A percentile compares a stretch with the other conserved stretches of the same genome.
Conservation (phyloP, 2,329 filamentous ascomycete species). For the Pseudocercospora cruenta region DNA sequence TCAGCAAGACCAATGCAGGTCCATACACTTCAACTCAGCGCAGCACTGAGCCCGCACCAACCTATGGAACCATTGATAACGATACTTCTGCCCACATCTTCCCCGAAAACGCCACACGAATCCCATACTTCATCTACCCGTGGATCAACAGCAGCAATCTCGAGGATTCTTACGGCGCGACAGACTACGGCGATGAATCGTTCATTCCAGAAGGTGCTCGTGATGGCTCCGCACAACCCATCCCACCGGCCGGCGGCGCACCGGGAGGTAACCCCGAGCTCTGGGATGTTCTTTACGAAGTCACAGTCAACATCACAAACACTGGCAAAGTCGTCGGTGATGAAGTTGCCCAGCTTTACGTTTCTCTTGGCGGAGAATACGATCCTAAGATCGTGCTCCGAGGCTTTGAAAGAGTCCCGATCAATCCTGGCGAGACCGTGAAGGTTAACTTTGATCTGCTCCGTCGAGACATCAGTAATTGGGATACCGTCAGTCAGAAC, state of each 20-base stretch:
- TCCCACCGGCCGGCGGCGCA: conserved; percentile 69
- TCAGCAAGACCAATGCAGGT: conserved; percentile 53
- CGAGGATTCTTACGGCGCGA: conserved; percentile 59
- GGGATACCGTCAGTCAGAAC: conserved; percentile 29
- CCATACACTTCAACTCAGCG: conserved; percentile 65
- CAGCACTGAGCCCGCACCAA: conserved; percentile 64
- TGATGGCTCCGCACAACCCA: conserved; percentile 43
- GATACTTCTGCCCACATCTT: conserved; percentile 69
- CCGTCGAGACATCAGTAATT: conserved; percentile 28
- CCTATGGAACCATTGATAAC: conserved; percentile 66
- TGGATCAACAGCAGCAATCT: conserved; percentile 68
- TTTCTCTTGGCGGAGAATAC: conserved; percentile 33
- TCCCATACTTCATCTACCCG: conserved; percentile 69
- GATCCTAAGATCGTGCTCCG: conserved; percentile 57
- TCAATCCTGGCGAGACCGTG: conserved; percentile 28
- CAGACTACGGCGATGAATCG: conserved; percentile 65
- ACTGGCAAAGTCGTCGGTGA: conserved; percentile 57
- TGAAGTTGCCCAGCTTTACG: conserved; percentile 61
- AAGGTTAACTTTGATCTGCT: conserved; percentile 26
- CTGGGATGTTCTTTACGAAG: conserved; percentile 63
- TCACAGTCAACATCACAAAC: conserved; percentile 66
- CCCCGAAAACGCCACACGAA: conserved; percentile 54
- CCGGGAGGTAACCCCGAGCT: conserved; percentile 59
- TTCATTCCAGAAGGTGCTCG: conserved; percentile 61
- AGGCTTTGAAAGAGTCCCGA: conserved; percentile 45